phyloP scores from a whole-genome alignment of 495 filamentous ascomycete genomes.

The Trichoderma parareesei region DNA sequence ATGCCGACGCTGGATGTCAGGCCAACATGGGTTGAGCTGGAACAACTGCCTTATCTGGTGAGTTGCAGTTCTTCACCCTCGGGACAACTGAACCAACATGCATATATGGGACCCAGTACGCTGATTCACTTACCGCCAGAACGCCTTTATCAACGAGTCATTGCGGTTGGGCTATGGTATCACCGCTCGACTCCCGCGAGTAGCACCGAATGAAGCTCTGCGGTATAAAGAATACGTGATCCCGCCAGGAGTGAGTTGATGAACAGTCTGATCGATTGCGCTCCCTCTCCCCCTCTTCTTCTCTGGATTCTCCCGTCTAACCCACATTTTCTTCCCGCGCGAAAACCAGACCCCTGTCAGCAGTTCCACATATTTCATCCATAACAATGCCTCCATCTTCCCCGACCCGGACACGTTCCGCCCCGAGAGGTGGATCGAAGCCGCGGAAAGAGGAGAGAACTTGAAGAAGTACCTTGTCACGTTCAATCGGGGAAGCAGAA shows the following conservation, averaged over 20 bases:
- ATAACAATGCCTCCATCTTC: constrained; percentile 30
- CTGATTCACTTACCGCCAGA: constrained; percentile 17
- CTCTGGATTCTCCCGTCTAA: neutral
- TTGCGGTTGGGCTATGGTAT: constrained; percentile 39
- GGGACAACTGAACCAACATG: neutral
- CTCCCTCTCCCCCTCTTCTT: neutral
- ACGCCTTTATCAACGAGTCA: constrained; percentile 38
- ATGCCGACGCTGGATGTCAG: constrained; percentile 18
- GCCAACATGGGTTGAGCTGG: constrained; percentile 34
- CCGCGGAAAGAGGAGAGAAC: constrained; percentile 12
- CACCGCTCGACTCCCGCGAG: constrained; percentile 30
- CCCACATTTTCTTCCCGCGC: neutral
- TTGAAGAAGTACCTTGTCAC: constrained; percentile 30
- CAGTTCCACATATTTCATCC: constrained; percentile 21
- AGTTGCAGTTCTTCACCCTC: constrained; percentile 1
- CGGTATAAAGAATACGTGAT: constrained; percentile 19
- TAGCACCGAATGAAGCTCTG: constrained; percentile 26
- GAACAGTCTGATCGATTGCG: neutral
- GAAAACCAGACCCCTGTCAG: constrained; percentile 12
- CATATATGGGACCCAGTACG: neutral
- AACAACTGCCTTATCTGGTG: constrained; percentile 44
- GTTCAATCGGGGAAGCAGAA: constrained; percentile 31
- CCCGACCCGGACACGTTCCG: constrained; percentile 29
- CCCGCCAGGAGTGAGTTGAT: constrained; percentile 19
- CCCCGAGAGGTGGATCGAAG: constrained; percentile 35